These are phyloP conservation scores for Pichia thaimueangensis DNA, from an alignment of 805 yeast species.

Conservation along the genomic window DNA sequence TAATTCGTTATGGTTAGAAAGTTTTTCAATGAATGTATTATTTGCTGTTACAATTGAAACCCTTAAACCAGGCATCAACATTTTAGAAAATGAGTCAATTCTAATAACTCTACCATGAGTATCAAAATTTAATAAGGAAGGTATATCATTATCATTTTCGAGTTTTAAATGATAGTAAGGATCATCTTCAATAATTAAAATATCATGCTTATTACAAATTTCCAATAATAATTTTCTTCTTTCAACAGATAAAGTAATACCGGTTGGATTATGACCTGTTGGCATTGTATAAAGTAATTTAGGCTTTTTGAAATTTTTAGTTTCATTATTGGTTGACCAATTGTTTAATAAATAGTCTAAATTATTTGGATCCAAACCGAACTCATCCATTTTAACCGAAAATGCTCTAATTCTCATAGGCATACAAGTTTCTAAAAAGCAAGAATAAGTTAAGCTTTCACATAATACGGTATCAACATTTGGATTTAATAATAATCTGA, in stretches of 20 bases:
- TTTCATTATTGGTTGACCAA: conserved; percentile 56
- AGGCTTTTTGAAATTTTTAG: conserved; percentile 35
- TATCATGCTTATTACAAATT: conserved; percentile 59
- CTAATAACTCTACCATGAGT: conserved; percentile 72
- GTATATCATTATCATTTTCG: conserved; percentile 43
- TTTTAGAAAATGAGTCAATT: conserved; percentile 74
- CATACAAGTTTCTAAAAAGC: conserved; percentile 75
- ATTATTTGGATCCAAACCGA: conserved; percentile 71
- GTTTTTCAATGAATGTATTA: conserved; percentile 43
- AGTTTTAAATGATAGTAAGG: conserved; percentile 76
- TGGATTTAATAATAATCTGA: conserved; percentile 68
- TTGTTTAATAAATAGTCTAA: conserved; percentile 53
- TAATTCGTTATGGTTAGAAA: conserved; percentile 58
- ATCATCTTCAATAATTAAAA: conserved; percentile 75
- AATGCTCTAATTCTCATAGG: conserved; percentile 64
- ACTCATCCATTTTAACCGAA: conserved; percentile 72
- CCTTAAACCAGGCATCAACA: conserved; percentile 71
- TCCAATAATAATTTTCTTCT: conserved; percentile 54
- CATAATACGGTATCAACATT: conserved; percentile 73
- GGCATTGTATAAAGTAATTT: conserved; percentile 62
- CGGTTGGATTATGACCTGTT: conserved; percentile 85
- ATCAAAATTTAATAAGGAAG: conserved; percentile 67
- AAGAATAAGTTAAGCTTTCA: conserved; percentile 78
- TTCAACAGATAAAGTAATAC: conserved; percentile 53
- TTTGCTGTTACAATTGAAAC: conserved; percentile 72